Evolutionary conservation across 1,284 basidiomycete genomes (phyloP), one percentile per base, ranked within the genome.

Genomic region (Trametes polyzona): DNA sequence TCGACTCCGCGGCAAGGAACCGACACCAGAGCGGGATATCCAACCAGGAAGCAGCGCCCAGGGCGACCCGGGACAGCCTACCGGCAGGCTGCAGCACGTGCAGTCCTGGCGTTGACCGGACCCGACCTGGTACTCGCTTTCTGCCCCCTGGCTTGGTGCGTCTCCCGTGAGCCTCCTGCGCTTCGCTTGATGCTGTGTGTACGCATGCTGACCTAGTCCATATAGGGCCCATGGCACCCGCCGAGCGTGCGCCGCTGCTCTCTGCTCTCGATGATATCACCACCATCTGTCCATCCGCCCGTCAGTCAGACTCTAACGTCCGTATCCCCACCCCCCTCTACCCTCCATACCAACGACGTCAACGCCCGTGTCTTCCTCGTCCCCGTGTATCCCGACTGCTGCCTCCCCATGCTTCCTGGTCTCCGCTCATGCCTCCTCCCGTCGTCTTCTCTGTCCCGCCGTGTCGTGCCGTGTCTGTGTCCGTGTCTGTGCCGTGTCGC

Each of bases 1-100:
- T n/a, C 75, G 74, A 19, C 65, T 73, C 47, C 61, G 71, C 19
- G 71, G 71, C 43, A 71, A 73, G 55, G 68, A 68, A 16, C 69
- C 69, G 8, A 70, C 71, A 4, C 71, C 71, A 17, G 62, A 65
- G 27, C 64, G 57, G 4, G 59, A 62, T 17, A 30, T 46, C 5
- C 42, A 57, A 44, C 40, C 42, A 9, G 59, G 55, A 6, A 52
- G 63, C 52, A 52, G 59, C 23, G 46, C 57, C 6, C 59, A 59
- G 26, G 56, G 42, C 14, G 56, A 57, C 40, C 47, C 52, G n/a
- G 48, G 49, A 3, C 44, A 44, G 30, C 49, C 59, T 4, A 65
- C 65, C 19, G 67, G 67, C 1, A 49, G 67, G 46, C 51, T 69
- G 37, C 63, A 64, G 52, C 66, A 69, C 53, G 67, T 67, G 32